Base-by-base conservation (phyloP, 2,329 filamentous ascomycete species). In the Purpureocillium lavendulum region DNA sequence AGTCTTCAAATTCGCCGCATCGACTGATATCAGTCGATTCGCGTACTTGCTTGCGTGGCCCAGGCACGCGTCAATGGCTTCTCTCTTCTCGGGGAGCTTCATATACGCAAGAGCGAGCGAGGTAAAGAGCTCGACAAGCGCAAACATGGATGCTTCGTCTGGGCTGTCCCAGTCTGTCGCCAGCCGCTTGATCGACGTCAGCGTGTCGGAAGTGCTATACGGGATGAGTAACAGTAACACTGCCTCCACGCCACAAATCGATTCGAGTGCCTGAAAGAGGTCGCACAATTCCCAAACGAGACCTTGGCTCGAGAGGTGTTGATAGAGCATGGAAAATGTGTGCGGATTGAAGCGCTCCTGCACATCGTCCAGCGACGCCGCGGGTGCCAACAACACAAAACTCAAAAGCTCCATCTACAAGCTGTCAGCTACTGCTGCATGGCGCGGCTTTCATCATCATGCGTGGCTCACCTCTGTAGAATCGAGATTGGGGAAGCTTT, bases 261-360 rank as follows among this genome's bases (percentile, higher is more conserved):
- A 21, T 14, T 31, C 17, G 16, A 41, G 31, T 3, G 26, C 28
- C n/a, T 38, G n/a, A 5, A 35, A 38, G 29, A 41, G 16, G 21
- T 38, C 26, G n/a, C 40, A 31, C n/a, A 41, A 35, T 17, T 41
- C 40, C 36, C 40, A 39, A 9, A 41, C 29, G 8, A 28, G 30
- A 10, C 34, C 35, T 3, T n/a, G 13, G 4, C 16, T 12, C 7
- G 5, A 17, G 5, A 41, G 32, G 32, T 28, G 7, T 11, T 18
- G 7, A 7, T 26, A 38, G n/a, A 41, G 26, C 6, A 6, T 10
- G 21, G 21, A 5, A 10, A 26, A 26, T 26, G 21, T 26, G 21
- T 26, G 10, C 6, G 21, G 21, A 26, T 10, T 26, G 10, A 26
- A 26, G 21, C 21, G 21, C 10, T 26, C 21, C 21, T 26, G 21